Conservation (phyloP, 2,329 filamentous ascomycete genomes). For the Fusarium albidum region DNA sequence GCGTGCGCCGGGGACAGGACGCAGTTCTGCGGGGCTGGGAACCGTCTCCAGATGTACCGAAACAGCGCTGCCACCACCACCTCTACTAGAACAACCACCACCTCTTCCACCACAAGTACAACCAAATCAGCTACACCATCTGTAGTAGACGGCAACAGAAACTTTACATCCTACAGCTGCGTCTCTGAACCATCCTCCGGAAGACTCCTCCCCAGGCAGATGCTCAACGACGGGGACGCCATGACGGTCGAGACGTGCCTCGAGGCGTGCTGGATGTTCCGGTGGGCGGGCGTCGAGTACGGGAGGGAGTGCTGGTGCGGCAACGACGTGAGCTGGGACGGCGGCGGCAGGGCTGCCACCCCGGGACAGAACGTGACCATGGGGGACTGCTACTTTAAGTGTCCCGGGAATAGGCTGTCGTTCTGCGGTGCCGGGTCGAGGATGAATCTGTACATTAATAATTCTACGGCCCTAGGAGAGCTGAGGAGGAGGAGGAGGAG, state of each 20-base stretch:
- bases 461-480: constrained; percentile 15
- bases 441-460: constrained; percentile 46
- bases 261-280: constrained; percentile 44
- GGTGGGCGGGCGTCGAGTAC: constrained; percentile 49
- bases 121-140: constrained; percentile 31
- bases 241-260: constrained; percentile 48
- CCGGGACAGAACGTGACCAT: constrained; percentile 43
- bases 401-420: constrained; percentile 44
- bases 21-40: constrained; percentile 47
- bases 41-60: constrained; percentile 46
- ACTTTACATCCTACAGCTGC: constrained; percentile 50
- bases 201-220: constrained; percentile 42
- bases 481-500: constrained; percentile 18
- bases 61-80: constrained; percentile 13
- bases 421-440: constrained; percentile 44
- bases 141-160: constrained; percentile 45
- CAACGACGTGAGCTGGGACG: constrained; percentile 41
- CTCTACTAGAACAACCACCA: constrained; percentile 4
- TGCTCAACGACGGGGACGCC: constrained; percentile 40
- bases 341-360: constrained; percentile 24
- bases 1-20: constrained; percentile 43
- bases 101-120: constrained; percentile 4
- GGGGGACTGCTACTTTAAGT: constrained; percentile 44
- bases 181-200: constrained; percentile 45
- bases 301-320: constrained; percentile 51